Percentiles rank a stretch among this genome's conserved stretches.
Conservation (phyloP, 176 grass and related monocot genomes). For the Hsuehochloa calcarea region DNA sequence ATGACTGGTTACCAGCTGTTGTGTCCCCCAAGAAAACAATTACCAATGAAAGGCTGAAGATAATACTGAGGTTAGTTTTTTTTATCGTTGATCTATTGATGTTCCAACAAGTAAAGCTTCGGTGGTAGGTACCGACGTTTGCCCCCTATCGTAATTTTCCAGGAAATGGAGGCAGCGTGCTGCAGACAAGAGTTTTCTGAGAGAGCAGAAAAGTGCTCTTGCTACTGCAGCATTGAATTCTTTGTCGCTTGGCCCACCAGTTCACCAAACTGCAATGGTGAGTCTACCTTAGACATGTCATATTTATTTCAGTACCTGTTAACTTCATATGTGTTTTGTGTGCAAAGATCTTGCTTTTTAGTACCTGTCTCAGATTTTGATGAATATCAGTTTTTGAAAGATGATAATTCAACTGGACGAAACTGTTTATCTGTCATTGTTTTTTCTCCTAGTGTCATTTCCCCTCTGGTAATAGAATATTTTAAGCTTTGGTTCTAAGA, state of each 20-base stretch:
- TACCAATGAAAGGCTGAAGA: constrained; percentile 60
- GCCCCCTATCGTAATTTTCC: constrained; percentile 13
- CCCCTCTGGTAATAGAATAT: background rate
- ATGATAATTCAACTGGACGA: background rate
- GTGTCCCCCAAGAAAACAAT: constrained; percentile 33
- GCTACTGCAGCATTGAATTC: constrained; percentile 68
- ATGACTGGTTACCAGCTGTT: constrained; percentile 23
- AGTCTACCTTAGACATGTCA: constrained; percentile 21
- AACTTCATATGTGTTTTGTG: background rate
- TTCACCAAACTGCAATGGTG: constrained; percentile 48
- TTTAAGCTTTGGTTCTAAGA: background rate
- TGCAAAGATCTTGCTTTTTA: background rate
- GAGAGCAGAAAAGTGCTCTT: constrained; percentile 68
- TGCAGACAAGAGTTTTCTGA: constrained; percentile 39
- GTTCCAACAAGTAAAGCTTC: background rate
- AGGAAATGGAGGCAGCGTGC: constrained; percentile 85
- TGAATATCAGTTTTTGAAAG: background rate
- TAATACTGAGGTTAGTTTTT: constrained; percentile 62
- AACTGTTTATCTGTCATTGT: background rate
- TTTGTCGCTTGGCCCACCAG: constrained; percentile 61
- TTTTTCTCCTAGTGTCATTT: background rate
- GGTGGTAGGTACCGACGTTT: constrained; percentile 19
- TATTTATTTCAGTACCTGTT: constrained; percentile 24
- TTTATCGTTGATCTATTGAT: constrained; percentile 25
- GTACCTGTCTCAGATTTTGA: background rate